Base-by-base conservation (phyloP, 306 rosid species). In the Castanea mollissima region DNA sequence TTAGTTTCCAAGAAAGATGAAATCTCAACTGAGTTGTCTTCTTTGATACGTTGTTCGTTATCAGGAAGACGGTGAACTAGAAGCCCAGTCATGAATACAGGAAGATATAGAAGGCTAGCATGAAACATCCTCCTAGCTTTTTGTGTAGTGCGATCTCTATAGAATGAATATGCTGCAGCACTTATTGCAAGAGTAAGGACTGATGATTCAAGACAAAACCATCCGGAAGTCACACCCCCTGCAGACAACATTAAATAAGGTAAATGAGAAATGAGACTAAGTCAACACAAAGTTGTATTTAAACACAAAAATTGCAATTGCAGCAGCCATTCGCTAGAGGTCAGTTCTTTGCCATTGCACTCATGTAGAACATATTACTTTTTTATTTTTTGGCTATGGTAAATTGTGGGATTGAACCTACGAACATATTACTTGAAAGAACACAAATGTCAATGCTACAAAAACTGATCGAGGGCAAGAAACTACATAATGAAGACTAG, bases 61-160 rank as follows among this genome's bases (percentile, higher is more conserved):
- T 90, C 87, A 0, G 90, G 64, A 31, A 83, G 85, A 19, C 99
- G 97, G 85, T 95, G 99, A 35, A 95, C n/a, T 21, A 95, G 76
- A 79, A 95, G 90, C 77, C 99, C 97, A 0, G 94, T 83, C 99
- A 92, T 95, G 83, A 95, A 95, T 38, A 92, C 92, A 8, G 99
- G 98, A 27, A 95, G 99, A 80, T 92, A 91, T 31, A 95, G 88
- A 79, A 95, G 99, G 81, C 99, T 95, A 68, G 99, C 99, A 21
- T 90, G 74, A 84, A 95, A 92, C 98, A 95, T 95, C 86, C 87
- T 89, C 76, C 97, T 88, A 16, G 99, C 97, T 76, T 90, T 91
- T 70, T 87, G 91, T 71, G 49, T 83, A 1, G 94, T 91, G 6
- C 93, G 93, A 83, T 94, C 84, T 77, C 90, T 85, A 60, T 86